phyloP scores from a whole-genome alignment of 257 asterid genomes.

The Ehretia macrophylla region DNA sequence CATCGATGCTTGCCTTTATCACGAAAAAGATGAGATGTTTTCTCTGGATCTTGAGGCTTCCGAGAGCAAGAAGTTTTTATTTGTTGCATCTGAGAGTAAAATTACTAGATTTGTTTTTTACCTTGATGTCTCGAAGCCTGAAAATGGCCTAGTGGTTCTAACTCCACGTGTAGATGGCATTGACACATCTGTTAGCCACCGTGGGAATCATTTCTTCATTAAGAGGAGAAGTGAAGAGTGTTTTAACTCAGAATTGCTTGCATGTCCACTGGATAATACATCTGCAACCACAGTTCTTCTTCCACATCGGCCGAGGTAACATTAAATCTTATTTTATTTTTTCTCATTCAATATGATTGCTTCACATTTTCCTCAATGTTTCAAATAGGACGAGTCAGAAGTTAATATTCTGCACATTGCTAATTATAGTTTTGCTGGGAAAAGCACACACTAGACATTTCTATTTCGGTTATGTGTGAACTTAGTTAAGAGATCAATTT shows the following conservation, averaged over 20 bases:
- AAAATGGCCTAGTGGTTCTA: slow-evolving; percentile 54
- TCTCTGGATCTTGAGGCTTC: slow-evolving; percentile 68
- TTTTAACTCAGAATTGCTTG: slow-evolving; percentile 80
- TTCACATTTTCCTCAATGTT: not conserved
- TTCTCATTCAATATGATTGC: no score
- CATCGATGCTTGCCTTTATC: slow-evolving; percentile 71
- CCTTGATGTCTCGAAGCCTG: slow-evolving; percentile 67
- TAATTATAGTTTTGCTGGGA: no score
- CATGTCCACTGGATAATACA: slow-evolving; percentile 73
- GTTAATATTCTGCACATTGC: no score
- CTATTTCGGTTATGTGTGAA: no score
- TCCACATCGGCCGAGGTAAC: slow-evolving; percentile 89
- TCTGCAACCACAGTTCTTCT: slow-evolving; percentile 57
- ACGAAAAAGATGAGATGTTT: slow-evolving; percentile 86
- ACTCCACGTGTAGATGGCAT: slow-evolving; percentile 71
- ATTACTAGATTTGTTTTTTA: slow-evolving; percentile 77
- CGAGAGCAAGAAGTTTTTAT: slow-evolving; percentile 86
- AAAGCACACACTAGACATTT: no score
- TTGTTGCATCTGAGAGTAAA: slow-evolving; percentile 82
- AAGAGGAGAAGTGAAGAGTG: slow-evolving; percentile 77
- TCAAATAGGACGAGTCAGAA: not conserved
- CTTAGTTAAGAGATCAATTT: no score
- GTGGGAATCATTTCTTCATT: slow-evolving; percentile 82
- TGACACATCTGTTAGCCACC: slow-evolving; percentile 86
- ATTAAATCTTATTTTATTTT: not conserved